phyloP scores from a whole-genome alignment of 495 filamentous ascomycete species.

The Cairneyella variabilis region DNA sequence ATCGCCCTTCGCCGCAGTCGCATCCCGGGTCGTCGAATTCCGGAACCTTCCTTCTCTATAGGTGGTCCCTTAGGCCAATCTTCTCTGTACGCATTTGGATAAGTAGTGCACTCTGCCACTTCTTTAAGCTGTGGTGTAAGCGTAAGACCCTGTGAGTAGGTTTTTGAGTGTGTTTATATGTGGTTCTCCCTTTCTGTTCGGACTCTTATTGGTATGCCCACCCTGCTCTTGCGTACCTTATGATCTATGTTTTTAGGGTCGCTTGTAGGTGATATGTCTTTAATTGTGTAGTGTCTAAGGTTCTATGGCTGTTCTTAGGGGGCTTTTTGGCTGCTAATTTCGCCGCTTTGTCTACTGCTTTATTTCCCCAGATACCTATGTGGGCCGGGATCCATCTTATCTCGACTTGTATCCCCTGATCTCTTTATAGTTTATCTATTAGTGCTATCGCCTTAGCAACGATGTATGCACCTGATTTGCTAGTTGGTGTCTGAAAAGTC shows the following conservation, averaged over 20 bases:
- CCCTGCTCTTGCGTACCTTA: background rate
- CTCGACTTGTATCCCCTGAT: constrained; percentile 7
- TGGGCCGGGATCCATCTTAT: constrained; percentile 10
- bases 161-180: background rate
- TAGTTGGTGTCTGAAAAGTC: constrained; percentile 8
- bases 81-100: constrained; percentile 23
- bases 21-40: constrained; percentile 13
- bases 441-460: background rate
- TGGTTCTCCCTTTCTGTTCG: background rate
- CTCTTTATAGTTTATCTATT: constrained; percentile 13
- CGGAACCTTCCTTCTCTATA: constrained; percentile 16
- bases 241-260: background rate
- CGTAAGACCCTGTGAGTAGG: constrained; percentile 2
- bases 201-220: background rate
- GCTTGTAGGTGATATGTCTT: background rate
- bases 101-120: constrained; percentile 16
- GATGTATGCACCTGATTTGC: constrained; percentile 13
- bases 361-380: constrained; percentile 6
- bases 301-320: too few relatives aligned
- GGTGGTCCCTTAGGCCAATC: constrained; percentile 23
- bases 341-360: constrained; percentile 7
- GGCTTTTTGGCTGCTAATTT: background rate
- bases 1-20: constrained; percentile 12
- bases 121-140: constrained; percentile 5
- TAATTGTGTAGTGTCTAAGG: background rate